A percentile compares a stretch with the other conserved stretches of the same genome.
Conservation (phyloP, 176 grass and related monocot species). For the Eragrostis nindensis region DNA sequence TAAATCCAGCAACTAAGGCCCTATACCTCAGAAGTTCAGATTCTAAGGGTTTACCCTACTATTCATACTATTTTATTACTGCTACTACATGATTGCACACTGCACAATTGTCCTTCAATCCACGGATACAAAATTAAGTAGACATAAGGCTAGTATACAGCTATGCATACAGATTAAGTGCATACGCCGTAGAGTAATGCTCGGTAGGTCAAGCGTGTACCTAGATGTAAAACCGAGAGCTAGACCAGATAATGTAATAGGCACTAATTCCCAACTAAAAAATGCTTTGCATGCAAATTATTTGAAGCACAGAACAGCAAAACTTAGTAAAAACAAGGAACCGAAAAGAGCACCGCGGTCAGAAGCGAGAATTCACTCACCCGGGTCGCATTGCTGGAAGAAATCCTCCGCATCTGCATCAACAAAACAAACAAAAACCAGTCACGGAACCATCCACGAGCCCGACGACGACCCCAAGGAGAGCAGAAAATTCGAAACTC, state of each 20-base stretch:
- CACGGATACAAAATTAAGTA: slow-evolving; percentile 32
- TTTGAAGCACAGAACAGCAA: background rate
- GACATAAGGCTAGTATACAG: background rate
- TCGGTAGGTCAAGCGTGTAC: background rate
- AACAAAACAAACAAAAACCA: slow-evolving; percentile 40
- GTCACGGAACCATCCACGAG: slow-evolving; percentile 14
- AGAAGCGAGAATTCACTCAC: slow-evolving; percentile 56
- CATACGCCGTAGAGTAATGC: background rate
- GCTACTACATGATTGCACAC: background rate
- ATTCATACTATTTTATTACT: background rate
- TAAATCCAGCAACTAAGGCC: slow-evolving; percentile 22
- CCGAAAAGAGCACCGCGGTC: background rate
- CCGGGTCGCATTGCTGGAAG: slow-evolving; percentile 93
- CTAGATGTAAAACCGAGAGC: background rate
- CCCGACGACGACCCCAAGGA: background rate
- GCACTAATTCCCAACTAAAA: background rate
- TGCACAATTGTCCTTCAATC: background rate
- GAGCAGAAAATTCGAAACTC: background rate
- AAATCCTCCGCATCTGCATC: slow-evolving; percentile 97
- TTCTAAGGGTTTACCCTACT: background rate
- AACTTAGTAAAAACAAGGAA: background rate
- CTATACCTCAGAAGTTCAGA: background rate
- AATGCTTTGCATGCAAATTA: background rate
- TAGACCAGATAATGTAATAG: background rate
- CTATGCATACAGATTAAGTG: background rate